These are phyloP conservation scores for Thelonectria olida DNA, from an alignment of 2,329 filamentous ascomycete species.

Conservation along the genomic window DNA sequence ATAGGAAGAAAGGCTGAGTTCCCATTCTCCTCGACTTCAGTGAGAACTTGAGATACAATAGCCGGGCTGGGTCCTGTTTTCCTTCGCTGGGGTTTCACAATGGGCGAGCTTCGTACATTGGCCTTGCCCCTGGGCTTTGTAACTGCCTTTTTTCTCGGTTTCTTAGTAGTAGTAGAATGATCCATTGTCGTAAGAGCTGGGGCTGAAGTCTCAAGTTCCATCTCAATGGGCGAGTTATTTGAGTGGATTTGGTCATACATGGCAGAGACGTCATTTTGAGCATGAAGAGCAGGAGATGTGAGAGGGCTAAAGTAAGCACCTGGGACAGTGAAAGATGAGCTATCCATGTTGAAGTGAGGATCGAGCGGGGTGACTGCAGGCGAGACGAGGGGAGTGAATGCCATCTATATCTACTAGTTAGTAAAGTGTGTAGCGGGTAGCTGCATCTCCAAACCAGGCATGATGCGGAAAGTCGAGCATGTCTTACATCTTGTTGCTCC, in stretches of 20 bases:
- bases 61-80: conserved; percentile 62
- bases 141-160: conserved; percentile 61
- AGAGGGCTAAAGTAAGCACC: conserved; percentile 84
- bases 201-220: conserved; percentile 59
- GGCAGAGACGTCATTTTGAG: conserved; percentile 45
- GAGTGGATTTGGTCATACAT: conserved; percentile 42
- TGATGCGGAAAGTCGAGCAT: not conserved
- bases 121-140: conserved; percentile 61
- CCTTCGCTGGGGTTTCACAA: conserved; percentile 72
- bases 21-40: conserved; percentile 58
- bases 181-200: conserved; percentile 54
- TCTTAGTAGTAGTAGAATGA: conserved; percentile 55
- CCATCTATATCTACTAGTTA: conserved; percentile 60
- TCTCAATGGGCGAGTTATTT: conserved; percentile 66
- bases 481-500: conserved; percentile 71
- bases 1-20: conserved; percentile 51
- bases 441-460: not conserved
- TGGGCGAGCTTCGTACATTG: conserved; percentile 75
- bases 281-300: conserved; percentile 81
- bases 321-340: conserved; percentile 66
- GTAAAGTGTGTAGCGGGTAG: conserved; percentile 2
- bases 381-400: conserved; percentile 83
- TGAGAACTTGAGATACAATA: conserved; percentile 64
- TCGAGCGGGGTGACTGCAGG: conserved; percentile 87
- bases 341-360: conserved; percentile 70